Base-by-base conservation (phyloP, 805 yeast species). In the Metschnikowia matae region DNA sequence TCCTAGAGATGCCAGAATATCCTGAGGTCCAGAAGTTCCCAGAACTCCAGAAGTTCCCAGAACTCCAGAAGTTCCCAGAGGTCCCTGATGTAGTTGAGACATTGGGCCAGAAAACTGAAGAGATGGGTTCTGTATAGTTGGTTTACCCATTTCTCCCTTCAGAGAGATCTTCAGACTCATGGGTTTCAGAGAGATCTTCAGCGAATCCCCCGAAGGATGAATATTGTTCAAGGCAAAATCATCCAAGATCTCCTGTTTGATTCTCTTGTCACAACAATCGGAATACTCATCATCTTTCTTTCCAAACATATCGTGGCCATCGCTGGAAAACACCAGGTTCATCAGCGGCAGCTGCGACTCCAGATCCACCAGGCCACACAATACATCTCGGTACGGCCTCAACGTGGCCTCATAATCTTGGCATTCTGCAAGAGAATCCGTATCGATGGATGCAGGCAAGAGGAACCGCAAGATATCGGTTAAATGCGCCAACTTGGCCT, bases 191-290 rank as follows among this genome's bases (percentile, higher is more conserved):
- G 11, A 26, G 4, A 26, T 26, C 29, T 26, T 26, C 29, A 8
- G 29, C 2, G 29, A 26, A 4, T 26, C 29, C 2, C 29, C 29
- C 11, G 29, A 26, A 26, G 29, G 29, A 26, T 26, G 72, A 36
- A 70, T 68, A 50, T 70, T 70, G 58, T 71, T 71, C 54, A 71
- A 58, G 47, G 62, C 52, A 49, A 71, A 71, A 52, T 71, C 75
- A 49, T 69, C 70, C 48, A 70, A 68, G 50, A 70, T 70, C 52
- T 70, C 75, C 52, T 71, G 73, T 50, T 70, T 71, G 56, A 71
- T 64, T 50, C 58, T 54, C 59, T 59, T 45, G 20, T 59, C 61
- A 50, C 47, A 58, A 39, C 48, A 21, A 29, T 37, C 37, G 11
- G 29, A 26, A 26, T 26, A 26, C 29, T 45, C 41, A 33, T 55